Percentiles rank a stretch among this genome's conserved stretches.
These are phyloP conservation scores for Sordariomycetes sp. DNA, from an alignment of 2,329 filamentous ascomycete genomes.

Conservation along the genomic window DNA sequence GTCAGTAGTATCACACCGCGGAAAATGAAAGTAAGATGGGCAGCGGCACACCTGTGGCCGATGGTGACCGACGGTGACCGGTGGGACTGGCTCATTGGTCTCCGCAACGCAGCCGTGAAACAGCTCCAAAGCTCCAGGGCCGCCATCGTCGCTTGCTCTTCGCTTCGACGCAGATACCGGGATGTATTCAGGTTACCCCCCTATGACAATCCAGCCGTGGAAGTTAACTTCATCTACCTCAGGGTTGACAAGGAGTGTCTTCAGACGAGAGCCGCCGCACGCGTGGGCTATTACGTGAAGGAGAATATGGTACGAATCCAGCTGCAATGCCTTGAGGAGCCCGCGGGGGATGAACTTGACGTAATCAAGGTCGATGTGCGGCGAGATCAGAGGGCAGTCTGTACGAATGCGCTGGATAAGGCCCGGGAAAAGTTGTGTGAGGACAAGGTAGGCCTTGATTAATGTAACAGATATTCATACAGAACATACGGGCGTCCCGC, in stretches of 20 bases:
- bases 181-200: constrained; percentile 46
- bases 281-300: constrained; percentile 61
- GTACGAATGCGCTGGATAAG: background rate
- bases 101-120: constrained; percentile 25
- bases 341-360: constrained; percentile 26
- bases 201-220: constrained; percentile 35
- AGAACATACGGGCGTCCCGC: no score
- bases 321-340: constrained; percentile 53
- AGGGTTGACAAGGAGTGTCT: constrained; percentile 45
- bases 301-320: constrained; percentile 58
- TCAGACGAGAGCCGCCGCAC: constrained; percentile 45
- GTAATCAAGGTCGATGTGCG: constrained; percentile 29
- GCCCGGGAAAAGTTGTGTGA: background rate
- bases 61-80: constrained; percentile 56
- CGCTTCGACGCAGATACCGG: constrained; percentile 59
- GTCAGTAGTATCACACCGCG: constrained; percentile 41
- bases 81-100: constrained; percentile 57
- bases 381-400: constrained; percentile 4
- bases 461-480: background rate
- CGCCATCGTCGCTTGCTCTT: constrained; percentile 54
- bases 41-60: constrained; percentile 49
- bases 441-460: background rate
- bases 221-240: constrained; percentile 57
- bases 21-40: constrained; percentile 57
- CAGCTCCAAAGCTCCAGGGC: constrained; percentile 6